Evolutionary conservation across 176 grass and related monocot species (phyloP), one percentile per base, ranked within the genome.

Genomic region (Carex pumila): DNA sequence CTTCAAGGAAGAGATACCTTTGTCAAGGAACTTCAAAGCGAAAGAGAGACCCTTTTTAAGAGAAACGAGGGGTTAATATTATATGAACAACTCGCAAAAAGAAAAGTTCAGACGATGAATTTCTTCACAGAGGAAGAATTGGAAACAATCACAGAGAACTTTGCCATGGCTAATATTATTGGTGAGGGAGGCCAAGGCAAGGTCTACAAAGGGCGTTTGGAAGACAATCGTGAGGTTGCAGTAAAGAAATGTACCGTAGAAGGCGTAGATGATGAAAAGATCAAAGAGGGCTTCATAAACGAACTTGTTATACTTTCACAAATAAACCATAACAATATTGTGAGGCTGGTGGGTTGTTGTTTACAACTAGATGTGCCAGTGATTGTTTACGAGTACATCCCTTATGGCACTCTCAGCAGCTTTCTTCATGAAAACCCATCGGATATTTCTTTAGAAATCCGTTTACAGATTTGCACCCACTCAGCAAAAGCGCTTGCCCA

Each of bases 221-320:
- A 92, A 18, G 84, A 86, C 34, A 61, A 72, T 9, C 82, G 52
- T 19, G 83, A 87, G 49, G 91, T 88, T 61, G 91, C 88, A 2
- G 83, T 92, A 36, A 92, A 90, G 79, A 90, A 66, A 32, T 92
- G 87, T 0, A 90, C 84, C 52, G 65, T 81, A 81, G 21, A 87
- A 3, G 64, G 90, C 52, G 65, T 81, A 81, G 21, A 87, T 6
- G 64, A 92, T 56, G 25, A 77, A 14, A 61, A 45, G 50, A 43
- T 81, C 7, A 88, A 87, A 11, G 63, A 72, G 17, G 86, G 90
- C 57, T 93, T 93, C 21, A 86, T 85, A 2, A 90, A 70, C 18
- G 91, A 93, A 79, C 85, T 93, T 69, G 78, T 88, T 39, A 90
- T 93, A 78, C 84, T 93, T 37, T 93, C 88, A 56, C 86, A 93